Evolutionary conservation across 192 early-diverging fungal species (phyloP).

Genomic region (Rhizophlyctis rosea): DNA sequence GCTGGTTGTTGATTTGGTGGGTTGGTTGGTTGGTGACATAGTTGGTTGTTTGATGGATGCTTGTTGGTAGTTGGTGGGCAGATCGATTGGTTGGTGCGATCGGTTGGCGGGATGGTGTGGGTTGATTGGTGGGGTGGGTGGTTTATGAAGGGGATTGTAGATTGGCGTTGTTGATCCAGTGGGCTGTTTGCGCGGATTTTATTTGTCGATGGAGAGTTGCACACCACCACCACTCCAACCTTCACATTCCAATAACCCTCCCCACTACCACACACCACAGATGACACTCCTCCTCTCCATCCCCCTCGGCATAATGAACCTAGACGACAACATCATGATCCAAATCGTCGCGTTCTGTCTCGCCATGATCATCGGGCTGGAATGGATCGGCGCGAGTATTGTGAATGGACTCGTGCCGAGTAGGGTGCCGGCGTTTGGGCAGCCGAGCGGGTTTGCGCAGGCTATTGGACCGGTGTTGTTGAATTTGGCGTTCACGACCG

Average conservation of each 20-base stretch:
- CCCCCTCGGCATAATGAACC: constrained; percentile 46
- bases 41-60: constrained; percentile 11
- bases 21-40: background rate
- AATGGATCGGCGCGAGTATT: constrained; percentile 44
- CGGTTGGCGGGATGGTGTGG: too few species aligned
- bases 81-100: too few species aligned
- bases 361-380: constrained; percentile 32
- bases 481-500: constrained; percentile 50
- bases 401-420: constrained; percentile 7
- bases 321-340: constrained; percentile 54
- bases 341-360: constrained; percentile 49
- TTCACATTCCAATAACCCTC: background rate
- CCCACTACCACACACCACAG: background rate
- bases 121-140: too few species aligned
- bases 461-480: constrained; percentile 49
- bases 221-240: too few species aligned
- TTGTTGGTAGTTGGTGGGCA: too few species aligned
- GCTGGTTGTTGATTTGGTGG: background rate
- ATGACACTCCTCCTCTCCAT: constrained; percentile 37
- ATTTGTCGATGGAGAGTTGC: too few species aligned
- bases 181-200: too few species aligned
- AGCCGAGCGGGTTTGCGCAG: constrained; percentile 22
- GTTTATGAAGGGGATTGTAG: too few species aligned
- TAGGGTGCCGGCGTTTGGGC: constrained; percentile 33
- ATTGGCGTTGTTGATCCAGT: too few species aligned